A percentile compares a stretch with the other conserved stretches of the same genome.
phyloP scores from a whole-genome alignment of 257 asterid genomes.

The Avicennia marina region DNA sequence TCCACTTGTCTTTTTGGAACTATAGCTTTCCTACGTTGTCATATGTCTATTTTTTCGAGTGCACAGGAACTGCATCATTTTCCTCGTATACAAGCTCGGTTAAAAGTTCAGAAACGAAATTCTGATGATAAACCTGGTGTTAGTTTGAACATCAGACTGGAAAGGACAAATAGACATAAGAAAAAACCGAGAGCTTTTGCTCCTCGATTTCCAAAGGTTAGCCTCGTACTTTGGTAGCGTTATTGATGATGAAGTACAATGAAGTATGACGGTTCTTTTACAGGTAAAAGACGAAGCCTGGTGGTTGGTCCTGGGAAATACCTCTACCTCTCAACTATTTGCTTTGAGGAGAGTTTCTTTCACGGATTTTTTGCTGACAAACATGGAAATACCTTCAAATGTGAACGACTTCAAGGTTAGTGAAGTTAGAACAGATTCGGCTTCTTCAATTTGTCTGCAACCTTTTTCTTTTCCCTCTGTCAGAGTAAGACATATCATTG shows the following conservation, averaged over 20 bases:
- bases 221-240: not conserved
- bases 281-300: slow-evolving; percentile 98
- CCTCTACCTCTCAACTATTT: slow-evolving; percentile 59
- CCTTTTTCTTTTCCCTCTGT: not conserved
- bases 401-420: slow-evolving; percentile 51
- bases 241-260: slow-evolving; percentile 5
- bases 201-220: slow-evolving; percentile 92
- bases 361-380: slow-evolving; percentile 43
- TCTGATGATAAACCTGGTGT: slow-evolving; percentile 25
- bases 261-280: slow-evolving; percentile 21
- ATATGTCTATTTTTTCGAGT: slow-evolving; percentile 14
- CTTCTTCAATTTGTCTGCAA: too few species aligned
- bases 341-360: slow-evolving; percentile 81
- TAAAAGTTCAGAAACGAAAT: slow-evolving; percentile 53
- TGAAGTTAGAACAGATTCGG: too few species aligned
- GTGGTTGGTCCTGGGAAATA: slow-evolving; percentile 89
- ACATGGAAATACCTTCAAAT: slow-evolving; percentile 64
- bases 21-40: slow-evolving; percentile 6
- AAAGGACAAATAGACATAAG: slow-evolving; percentile 40
- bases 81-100: slow-evolving; percentile 56
- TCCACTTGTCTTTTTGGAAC: too few species aligned
- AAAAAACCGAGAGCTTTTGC: slow-evolving; percentile 65
- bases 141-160: slow-evolving; percentile 61
- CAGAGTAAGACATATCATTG: too few species aligned
- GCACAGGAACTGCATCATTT: slow-evolving; percentile 69